Evolutionary conservation across 768 basidiomycete species (phyloP).

Genomic region (Lyophyllum shimeji): DNA sequence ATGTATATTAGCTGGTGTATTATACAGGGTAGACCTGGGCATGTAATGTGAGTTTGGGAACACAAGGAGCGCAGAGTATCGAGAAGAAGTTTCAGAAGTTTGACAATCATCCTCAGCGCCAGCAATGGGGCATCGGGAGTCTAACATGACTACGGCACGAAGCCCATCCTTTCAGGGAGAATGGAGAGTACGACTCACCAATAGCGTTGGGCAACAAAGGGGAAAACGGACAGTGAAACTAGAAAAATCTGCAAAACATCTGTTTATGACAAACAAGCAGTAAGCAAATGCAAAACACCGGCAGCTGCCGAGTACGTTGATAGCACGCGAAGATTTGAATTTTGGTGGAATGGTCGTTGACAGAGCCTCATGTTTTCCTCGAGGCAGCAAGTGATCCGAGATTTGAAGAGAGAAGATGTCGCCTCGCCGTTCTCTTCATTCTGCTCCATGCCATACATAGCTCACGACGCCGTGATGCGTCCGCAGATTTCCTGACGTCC

Average conservation of each 20-base stretch:
- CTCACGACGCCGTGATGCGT: conserved; percentile 11
- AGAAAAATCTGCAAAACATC: too few species aligned
- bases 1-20: not conserved
- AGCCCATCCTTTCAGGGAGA: not conserved
- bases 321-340: conserved; percentile 1
- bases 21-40: not conserved
- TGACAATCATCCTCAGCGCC: not conserved
- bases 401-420: conserved; percentile 1
- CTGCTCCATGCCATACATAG: conserved; percentile 3
- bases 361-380: conserved; percentile 40
- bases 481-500: conserved; percentile 12
- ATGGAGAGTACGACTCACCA: not conserved
- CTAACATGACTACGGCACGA: not conserved
- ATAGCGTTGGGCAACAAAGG: not conserved
- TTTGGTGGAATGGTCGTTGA: too few species aligned
- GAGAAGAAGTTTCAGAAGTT: not conserved
- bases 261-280: not conserved
- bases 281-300: not conserved
- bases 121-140: not conserved
- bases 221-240: too few species aligned
- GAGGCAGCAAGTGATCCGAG: conserved; percentile 37
- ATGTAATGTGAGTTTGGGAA: not conserved
- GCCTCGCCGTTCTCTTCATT: not conserved
- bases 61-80: not conserved
- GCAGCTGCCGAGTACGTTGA: conserved; percentile 6